A percentile compares a stretch with the other conserved stretches of the same genome.
These are phyloP conservation scores for Cucumis cinereus DNA, from an alignment of 306 rosid species.

Conservation along the genomic window DNA sequence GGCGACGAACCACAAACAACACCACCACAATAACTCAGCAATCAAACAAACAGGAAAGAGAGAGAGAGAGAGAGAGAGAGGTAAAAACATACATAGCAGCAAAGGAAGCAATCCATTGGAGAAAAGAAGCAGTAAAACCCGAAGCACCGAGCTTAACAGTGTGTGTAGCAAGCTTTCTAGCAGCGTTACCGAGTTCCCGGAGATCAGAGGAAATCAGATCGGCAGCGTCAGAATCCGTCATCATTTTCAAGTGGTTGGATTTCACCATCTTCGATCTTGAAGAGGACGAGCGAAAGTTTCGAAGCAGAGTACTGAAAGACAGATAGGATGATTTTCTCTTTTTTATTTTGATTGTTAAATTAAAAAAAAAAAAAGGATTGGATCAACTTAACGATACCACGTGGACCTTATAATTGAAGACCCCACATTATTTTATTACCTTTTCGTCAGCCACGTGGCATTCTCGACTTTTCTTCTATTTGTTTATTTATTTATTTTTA, in stretches of 20 bases:
- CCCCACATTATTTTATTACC: background rate
- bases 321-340: too few relatives aligned
- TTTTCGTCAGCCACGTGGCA: background rate
- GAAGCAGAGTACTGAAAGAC: background rate
- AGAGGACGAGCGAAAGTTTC: background rate
- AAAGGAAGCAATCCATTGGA: slow-evolving; percentile 55
- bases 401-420: background rate
- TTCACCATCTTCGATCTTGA: slow-evolving; percentile 12
- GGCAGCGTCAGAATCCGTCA: slow-evolving; percentile 22
- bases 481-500: background rate
- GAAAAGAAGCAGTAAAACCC: slow-evolving; percentile 52
- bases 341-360: background rate
- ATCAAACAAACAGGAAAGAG: background rate
- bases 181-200: slow-evolving; percentile 36
- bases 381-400: background rate
- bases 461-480: background rate
- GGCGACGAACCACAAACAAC: background rate
- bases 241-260: slow-evolving; percentile 27
- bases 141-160: slow-evolving; percentile 40
- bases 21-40: background rate
- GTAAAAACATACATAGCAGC: slow-evolving; percentile 51
- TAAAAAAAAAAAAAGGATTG: background rate
- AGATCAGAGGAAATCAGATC: slow-evolving; percentile 46
- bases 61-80: background rate
- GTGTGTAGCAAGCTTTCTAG: slow-evolving; percentile 39